Conservation (phyloP, 1,284 basidiomycete genomes). For the Heimioporus retisporus region DNA sequence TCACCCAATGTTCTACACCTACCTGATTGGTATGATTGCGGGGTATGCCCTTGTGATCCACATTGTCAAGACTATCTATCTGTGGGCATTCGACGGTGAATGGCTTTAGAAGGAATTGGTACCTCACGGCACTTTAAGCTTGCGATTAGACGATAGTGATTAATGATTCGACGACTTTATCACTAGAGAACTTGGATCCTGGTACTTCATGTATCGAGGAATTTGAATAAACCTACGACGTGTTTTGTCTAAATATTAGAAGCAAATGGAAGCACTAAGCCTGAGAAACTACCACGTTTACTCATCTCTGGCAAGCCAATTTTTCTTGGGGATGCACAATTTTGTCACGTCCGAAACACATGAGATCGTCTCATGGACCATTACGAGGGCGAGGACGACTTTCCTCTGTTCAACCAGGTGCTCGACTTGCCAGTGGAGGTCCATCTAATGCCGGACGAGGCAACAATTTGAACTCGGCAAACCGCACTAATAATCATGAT, state of each 20-base stretch:
- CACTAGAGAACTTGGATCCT: not conserved
- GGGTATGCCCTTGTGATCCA: slow-evolving; percentile 39
- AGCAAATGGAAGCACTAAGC: not conserved
- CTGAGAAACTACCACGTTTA: slow-evolving; percentile 6
- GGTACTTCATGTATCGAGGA: slow-evolving; percentile 2
- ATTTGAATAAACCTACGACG: not conserved
- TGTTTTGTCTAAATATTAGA: not conserved
- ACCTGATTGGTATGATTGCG: slow-evolving; percentile 32
- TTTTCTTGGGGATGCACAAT: not conserved
- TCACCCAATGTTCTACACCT: slow-evolving; percentile 40
- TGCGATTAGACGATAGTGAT: not conserved
- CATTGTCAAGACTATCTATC: slow-evolving; percentile 37
- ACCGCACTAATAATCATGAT: slow-evolving; percentile 19
- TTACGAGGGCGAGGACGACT: slow-evolving; percentile 22
- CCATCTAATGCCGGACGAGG: slow-evolving; percentile 5
- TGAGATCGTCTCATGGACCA: slow-evolving; percentile 26
- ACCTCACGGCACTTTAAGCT: not conserved
- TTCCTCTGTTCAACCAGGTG: slow-evolving; percentile 2
- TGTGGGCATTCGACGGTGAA: slow-evolving; percentile 40
- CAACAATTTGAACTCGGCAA: slow-evolving; percentile 2
- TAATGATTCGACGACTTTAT: not conserved
- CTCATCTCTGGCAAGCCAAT: no score
- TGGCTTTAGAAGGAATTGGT: slow-evolving; percentile 32
- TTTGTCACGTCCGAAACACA: slow-evolving; percentile 12
- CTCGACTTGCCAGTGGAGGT: not conserved